Evolutionary conservation across 1,139 yeast species (phyloP), one percentile per base, ranked within the genome.

Genomic region (Chernovozyma sophiae-reginae): DNA sequence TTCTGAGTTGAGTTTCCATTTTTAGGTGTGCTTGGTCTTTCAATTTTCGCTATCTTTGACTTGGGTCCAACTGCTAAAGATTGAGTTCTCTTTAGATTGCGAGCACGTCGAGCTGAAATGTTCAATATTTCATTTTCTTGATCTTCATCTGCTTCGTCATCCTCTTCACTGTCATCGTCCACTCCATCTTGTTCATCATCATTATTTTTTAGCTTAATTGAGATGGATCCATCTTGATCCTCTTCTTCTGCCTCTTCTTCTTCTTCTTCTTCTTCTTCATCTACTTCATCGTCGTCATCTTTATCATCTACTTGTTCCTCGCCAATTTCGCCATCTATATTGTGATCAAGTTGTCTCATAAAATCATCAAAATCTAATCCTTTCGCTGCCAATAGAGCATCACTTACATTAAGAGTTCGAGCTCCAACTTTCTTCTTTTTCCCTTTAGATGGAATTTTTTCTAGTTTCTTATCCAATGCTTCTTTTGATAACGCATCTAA

Each of bases 361-460:
- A 69, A 69, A 4, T 50, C 52, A 35, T 68, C 71, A 43, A 68
- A 70, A 24, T 56, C 55, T 34, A 68, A 52, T 10, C 62, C 66
- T 32, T 56, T 56, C 4, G 74, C 60, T 1, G 73, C 72, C 27
- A 58, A 51, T n/a, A 66, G 53, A 2, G 75, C 72, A 37, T 68
- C 72, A 30, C 55, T 58, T 23, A 65, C 65, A 36, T 58, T 61
- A 32, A 57, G 57, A 11, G 60, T 59, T 39, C 61, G 53, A 15
- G 62, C 63, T 17, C 50, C 43, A 37, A 50, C 52, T 40, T 55
- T 56, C 34, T 52, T 49, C 29, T 39, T 39, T 26, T 45, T 39
- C 31, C 46, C 44, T 25, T 40, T 43, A 3, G 39, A 50, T 17
- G 72, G 66, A 5, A 65, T 50, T 43, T 65, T 64, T 34, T 52